A percentile compares a stretch with the other conserved stretches of the same genome.
Evolutionary conservation across 2,329 filamentous ascomycete genomes (phyloP).

Genomic region (Trichoderma harzianum): DNA sequence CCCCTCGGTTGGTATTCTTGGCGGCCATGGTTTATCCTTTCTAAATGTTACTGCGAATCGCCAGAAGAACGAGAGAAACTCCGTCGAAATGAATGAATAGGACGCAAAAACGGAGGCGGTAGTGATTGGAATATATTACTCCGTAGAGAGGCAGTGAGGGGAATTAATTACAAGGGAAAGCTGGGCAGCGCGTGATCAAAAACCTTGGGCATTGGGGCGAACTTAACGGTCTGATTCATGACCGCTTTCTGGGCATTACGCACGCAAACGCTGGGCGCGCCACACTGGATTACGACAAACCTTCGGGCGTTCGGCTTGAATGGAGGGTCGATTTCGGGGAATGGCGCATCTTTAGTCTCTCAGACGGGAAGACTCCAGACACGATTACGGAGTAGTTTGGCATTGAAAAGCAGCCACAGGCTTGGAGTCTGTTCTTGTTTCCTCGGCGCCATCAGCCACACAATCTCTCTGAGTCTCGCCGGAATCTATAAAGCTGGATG

Average conservation of each 20-base stretch:
- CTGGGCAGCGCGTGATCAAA: neutral
- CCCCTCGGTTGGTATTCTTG: slow-evolving; percentile 25
- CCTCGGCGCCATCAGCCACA: neutral
- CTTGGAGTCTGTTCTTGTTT: neutral
- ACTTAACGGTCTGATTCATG: neutral
- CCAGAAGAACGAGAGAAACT: neutral
- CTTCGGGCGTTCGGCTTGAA: slow-evolving; percentile 2
- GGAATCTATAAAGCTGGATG: neutral
- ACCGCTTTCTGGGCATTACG: slow-evolving; percentile 6
- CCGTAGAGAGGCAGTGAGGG: neutral
- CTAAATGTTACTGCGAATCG: neutral
- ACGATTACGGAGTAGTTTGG: neutral
- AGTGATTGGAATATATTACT: neutral
- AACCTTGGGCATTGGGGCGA: neutral
- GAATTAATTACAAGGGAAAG: neutral
- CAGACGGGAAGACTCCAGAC: neutral
- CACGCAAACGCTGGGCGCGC: neutral
- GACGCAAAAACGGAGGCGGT: neutral
- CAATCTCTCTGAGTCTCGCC: neutral
- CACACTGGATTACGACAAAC: slow-evolving; percentile 12
- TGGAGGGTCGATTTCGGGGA: neutral
- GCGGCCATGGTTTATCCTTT: neutral
- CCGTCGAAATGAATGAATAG: neutral
- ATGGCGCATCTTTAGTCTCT: neutral
- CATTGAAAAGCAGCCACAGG: neutral